Evolutionary conservation across 2,329 filamentous ascomycete genomes (phyloP).

Genomic region (Cladosporium sp.): DNA sequence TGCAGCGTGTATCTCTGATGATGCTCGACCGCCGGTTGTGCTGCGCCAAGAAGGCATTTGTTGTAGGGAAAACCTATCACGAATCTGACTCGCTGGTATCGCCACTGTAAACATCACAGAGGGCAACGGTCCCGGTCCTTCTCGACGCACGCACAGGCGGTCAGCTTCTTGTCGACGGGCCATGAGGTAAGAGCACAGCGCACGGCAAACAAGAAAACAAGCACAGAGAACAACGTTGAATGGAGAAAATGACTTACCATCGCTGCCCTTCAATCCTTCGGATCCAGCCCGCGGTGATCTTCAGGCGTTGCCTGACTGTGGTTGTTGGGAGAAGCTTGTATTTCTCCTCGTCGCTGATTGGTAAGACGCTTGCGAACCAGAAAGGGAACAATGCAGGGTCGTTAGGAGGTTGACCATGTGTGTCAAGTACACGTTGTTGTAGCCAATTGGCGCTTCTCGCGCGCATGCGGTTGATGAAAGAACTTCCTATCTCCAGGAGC

Average conservation of each 20-base stretch:
- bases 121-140: neutral
- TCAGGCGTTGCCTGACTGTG: slow-evolving; percentile 77
- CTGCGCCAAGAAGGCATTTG: slow-evolving; percentile 1
- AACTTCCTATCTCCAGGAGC: slow-evolving; percentile 63
- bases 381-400: slow-evolving; percentile 80
- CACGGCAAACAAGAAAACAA: slow-evolving; percentile 1
- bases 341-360: slow-evolving; percentile 75
- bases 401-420: slow-evolving; percentile 74
- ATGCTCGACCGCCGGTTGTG: neutral
- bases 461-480: slow-evolving; percentile 70
- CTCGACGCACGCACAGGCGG: slow-evolving; percentile 12
- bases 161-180: slow-evolving; percentile 8
- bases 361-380: slow-evolving; percentile 84
- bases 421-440: slow-evolving; percentile 66
- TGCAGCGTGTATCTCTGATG: neutral
- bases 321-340: slow-evolving; percentile 71
- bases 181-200: neutral
- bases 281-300: slow-evolving; percentile 81
- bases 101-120: slow-evolving; percentile 14
- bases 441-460: slow-evolving; percentile 72
- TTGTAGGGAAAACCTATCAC: neutral
- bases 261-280: slow-evolving; percentile 66
- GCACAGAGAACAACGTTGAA: neutral
- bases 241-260: slow-evolving; percentile 59
- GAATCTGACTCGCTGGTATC: slow-evolving; percentile 17